Conservation (phyloP, 179 eudicot species). For the Camellia oleifera region DNA sequence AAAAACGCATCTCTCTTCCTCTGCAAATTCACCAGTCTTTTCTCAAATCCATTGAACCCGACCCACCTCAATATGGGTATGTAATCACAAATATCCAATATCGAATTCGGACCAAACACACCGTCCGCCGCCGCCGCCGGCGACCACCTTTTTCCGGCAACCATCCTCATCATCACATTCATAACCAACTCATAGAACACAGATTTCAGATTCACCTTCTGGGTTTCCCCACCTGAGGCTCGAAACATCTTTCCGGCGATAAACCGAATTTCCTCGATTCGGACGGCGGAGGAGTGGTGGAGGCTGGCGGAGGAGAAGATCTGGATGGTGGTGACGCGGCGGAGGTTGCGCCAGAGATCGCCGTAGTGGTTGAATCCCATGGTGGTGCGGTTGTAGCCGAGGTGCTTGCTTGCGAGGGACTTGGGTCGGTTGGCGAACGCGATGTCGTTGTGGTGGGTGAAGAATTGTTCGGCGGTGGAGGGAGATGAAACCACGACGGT, state of each 20-base stretch:
- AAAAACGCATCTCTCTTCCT: background rate
- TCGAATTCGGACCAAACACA: too few species aligned
- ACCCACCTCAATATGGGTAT: constrained; percentile 24
- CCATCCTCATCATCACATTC: background rate
- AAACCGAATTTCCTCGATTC: background rate
- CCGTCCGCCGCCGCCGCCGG: too few species aligned
- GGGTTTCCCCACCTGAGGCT: too few species aligned
- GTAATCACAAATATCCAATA: background rate
- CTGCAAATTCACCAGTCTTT: background rate
- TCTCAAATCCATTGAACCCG: constrained; percentile 16
- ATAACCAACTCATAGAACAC: background rate
- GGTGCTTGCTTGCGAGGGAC: constrained; percentile 3
- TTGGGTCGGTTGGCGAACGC: too few species aligned
- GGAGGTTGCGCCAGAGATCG: constrained; percentile 26
- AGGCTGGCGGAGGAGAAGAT: constrained; percentile 21
- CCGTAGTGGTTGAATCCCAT: constrained; percentile 22
- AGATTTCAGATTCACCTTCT: background rate
- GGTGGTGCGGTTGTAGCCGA: constrained; percentile 22
- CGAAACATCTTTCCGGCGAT: background rate
- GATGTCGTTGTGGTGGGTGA: too few species aligned
- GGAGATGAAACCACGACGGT: too few species aligned
- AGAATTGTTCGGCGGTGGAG: too few species aligned
- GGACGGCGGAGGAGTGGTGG: background rate
- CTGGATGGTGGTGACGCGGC: constrained; percentile 14
- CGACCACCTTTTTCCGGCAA: background rate